Conservation (phyloP, 2,329 filamentous ascomycete species). For the Fusarium metavorans region DNA sequence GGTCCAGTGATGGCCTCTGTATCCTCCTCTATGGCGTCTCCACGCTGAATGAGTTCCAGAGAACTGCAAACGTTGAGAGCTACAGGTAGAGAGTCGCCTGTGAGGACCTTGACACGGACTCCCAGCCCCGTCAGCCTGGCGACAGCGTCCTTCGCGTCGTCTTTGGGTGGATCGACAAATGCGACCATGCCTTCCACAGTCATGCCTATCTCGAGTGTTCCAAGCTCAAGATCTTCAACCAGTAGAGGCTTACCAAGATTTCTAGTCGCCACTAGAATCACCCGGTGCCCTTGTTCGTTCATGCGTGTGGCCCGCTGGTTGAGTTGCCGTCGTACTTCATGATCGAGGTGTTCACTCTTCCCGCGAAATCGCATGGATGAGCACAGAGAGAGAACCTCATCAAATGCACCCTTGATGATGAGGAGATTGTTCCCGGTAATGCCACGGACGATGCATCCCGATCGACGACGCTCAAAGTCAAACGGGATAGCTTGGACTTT, state of each 20-base stretch:
- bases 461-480: not conserved
- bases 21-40: not conserved
- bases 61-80: not conserved
- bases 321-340: not conserved
- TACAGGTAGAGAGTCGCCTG: not conserved
- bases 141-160: not conserved
- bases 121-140: not conserved
- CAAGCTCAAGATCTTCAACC: not conserved
- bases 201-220: not conserved
- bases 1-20: not conserved
- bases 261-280: not conserved
- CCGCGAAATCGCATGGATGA: not conserved
- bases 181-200: not conserved
- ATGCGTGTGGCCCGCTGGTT: not conserved
- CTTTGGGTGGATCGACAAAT: not conserved
- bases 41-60: not conserved
- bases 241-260: not conserved
- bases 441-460: not conserved
- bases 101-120: not conserved
- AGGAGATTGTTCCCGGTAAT: not conserved
- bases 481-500: not conserved
- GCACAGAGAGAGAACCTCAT: not conserved
- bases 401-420: not conserved
- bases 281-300: not conserved
- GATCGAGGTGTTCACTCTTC: not conserved